Base-by-base conservation (phyloP, 352 stramenopile genomes). In the Phytophthora hybrid region DNA sequence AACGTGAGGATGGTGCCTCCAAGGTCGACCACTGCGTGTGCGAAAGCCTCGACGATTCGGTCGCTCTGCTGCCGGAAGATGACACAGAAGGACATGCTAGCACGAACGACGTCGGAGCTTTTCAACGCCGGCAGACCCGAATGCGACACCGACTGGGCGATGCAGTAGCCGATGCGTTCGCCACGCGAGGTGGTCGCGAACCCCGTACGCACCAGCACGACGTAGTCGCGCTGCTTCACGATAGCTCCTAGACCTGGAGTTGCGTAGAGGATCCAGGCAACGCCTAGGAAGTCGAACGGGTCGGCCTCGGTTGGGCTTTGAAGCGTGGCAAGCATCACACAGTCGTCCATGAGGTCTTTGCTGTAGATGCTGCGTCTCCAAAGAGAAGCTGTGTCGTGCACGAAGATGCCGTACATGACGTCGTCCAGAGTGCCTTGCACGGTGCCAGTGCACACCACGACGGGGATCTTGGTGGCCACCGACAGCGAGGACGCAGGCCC, bases 121-220 rank as follows among this genome's bases (percentile, higher is more conserved):
- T 63, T 77, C 19, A 86, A 59, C 47, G 85, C 75, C 0, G 81
- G 83, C 14, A 89, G 59, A 31, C 82, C 77, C 0, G 51, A 66
- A 41, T 89, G 84, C 16, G 69, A n/a, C 21, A 92, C 78, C 8
- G 84, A 89, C 67, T 92, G 84, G 32, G 61, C 53, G 18, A 90
- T 51, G 32, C 59, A 65, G 59, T 82, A 81, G 19, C 82, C 84
- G 44, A 90, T 74, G 26, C 67, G 77, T 60, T 90, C 84, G 21
- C 81, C 82, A 1, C 64, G 81, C 5, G 80, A 84, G 11, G 74
- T 78, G 5, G 73, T 80, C 44, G 73, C 58, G 32, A 77, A 63
- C 2, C 80, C 80, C 2, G 80, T 73, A 44, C 61, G 61, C 32
- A 74, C 52, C 10, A 89, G 51, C n/a, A 80, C 57, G 5, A 91